These are phyloP conservation scores for Umbelopsis isabellina DNA, from an alignment of 192 early-diverging fungal genomes.

Conservation along the genomic window DNA sequence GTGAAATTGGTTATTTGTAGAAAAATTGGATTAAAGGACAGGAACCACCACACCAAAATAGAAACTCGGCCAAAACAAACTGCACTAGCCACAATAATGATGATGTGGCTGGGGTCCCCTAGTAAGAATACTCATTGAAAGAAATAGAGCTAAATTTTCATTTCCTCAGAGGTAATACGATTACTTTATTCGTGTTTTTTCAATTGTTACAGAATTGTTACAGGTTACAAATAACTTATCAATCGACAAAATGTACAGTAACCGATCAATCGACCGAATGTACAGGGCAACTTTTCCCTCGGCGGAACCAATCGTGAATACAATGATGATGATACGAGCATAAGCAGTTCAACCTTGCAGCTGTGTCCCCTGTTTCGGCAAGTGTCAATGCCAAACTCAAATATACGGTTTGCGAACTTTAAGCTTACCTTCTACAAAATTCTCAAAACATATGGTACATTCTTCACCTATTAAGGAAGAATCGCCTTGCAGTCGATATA, in stretches of 20 bases:
- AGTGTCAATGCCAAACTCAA: neutral
- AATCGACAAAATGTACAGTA: neutral
- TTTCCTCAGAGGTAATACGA: too few relatives aligned
- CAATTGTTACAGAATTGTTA: too few relatives aligned
- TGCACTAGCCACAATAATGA: slow-evolving; percentile 14
- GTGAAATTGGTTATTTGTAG: neutral
- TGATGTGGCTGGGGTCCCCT: neutral
- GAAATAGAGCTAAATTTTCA: too few relatives aligned
- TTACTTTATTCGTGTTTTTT: too few relatives aligned
- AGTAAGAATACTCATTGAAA: too few relatives aligned
- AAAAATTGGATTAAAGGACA: neutral
- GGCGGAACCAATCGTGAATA: slow-evolving; percentile 76
- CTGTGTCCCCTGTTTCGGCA: slow-evolving; percentile 58
- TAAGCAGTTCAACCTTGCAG: slow-evolving; percentile 85
- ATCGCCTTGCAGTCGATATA: slow-evolving; percentile 59
- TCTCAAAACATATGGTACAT: slow-evolving; percentile 95
- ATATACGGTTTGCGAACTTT: neutral
- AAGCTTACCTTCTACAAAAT: slow-evolving; percentile 70
- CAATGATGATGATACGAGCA: slow-evolving; percentile 89
- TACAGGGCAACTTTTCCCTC: slow-evolving; percentile 12
- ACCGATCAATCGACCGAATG: neutral
- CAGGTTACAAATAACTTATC: too few relatives aligned
- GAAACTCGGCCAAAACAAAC: slow-evolving; percentile 8
- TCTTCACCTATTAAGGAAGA: slow-evolving; percentile 73
- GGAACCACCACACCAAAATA: slow-evolving; percentile 1